A percentile compares a stretch with the other conserved stretches of the same genome.
Conservation (phyloP, 1,284 basidiomycete genomes). For the Earliella scabrosa region DNA sequence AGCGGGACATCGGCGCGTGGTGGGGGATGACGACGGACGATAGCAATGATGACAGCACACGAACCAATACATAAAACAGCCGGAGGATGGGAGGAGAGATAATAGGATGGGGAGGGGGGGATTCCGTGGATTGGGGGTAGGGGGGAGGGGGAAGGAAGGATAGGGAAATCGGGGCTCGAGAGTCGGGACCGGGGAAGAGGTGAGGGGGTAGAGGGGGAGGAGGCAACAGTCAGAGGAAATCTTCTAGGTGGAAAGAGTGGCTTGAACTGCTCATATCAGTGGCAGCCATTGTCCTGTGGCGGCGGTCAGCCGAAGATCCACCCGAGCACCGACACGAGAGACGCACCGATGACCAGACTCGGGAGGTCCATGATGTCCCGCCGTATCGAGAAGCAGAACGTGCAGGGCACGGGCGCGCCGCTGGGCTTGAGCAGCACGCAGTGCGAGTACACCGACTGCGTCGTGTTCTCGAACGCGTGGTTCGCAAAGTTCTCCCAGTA, state of each 20-base stretch:
- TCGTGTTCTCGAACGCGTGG: slow-evolving; percentile 95
- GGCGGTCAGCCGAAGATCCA: background rate
- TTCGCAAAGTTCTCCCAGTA: slow-evolving; percentile 96
- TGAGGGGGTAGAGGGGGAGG: background rate
- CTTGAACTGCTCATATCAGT: slow-evolving; percentile 55
- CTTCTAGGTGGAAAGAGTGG: too few relatives aligned
- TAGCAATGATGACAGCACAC: slow-evolving; percentile 8
- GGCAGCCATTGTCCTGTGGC: slow-evolving; percentile 75
- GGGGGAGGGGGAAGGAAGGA: background rate
- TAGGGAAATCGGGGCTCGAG: too few relatives aligned
- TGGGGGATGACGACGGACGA: background rate
- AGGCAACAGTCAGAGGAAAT: background rate
- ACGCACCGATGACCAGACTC: slow-evolving; percentile 81
- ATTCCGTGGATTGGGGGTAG: background rate
- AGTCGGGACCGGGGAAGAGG: too few relatives aligned
- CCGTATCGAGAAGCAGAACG: slow-evolving; percentile 93
- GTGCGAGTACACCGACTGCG: slow-evolving; percentile 92
- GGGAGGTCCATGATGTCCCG: slow-evolving; percentile 89
- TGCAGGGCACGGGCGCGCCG: slow-evolving; percentile 83
- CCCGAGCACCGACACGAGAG: background rate
- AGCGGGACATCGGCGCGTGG: background rate
- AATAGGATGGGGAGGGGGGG: slow-evolving; percentile 7
- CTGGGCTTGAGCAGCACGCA: slow-evolving; percentile 85
- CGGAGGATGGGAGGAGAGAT: background rate
- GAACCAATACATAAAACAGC: slow-evolving; percentile 3